Evolutionary conservation across 2,329 filamentous ascomycete genomes (phyloP).

Genomic region (Cytospora piceicola): DNA sequence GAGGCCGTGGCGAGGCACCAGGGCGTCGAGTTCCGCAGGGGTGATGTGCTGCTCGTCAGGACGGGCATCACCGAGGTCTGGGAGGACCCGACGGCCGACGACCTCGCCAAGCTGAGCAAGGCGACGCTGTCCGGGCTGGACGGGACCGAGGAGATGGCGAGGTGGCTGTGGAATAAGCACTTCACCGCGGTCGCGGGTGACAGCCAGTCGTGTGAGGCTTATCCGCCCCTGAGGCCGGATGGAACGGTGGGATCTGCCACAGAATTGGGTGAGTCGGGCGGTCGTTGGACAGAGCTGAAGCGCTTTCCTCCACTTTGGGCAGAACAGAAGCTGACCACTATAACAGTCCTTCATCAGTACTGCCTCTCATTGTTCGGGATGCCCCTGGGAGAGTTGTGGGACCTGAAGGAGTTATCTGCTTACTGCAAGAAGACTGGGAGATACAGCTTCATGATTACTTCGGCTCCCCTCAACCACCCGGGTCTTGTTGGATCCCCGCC

Average conservation of each 20-base stretch:
- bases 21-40: conserved; percentile 40
- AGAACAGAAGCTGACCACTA: conserved; percentile 1
- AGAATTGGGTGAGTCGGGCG: conserved; percentile 44
- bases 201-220: conserved; percentile 65
- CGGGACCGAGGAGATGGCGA: conserved; percentile 54
- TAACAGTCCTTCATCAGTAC: conserved; percentile 50
- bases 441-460: conserved; percentile 67
- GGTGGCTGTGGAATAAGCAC: conserved; percentile 71
- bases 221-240: conserved; percentile 55
- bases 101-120: conserved; percentile 40
- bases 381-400: conserved; percentile 59
- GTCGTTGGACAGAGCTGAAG: too few relatives aligned
- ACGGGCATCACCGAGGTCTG: conserved; percentile 41
- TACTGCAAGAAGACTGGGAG: conserved; percentile 56
- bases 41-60: conserved; percentile 47
- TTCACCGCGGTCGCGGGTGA: conserved; percentile 70
- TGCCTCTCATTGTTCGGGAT: conserved; percentile 56
- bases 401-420: conserved; percentile 56
- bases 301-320: too few relatives aligned
- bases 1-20: conserved; percentile 41
- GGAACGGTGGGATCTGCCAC: conserved; percentile 39
- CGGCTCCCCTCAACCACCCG: conserved; percentile 61
- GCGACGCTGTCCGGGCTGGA: conserved; percentile 46
- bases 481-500: conserved; percentile 54
- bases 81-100: conserved; percentile 46